Conservation (phyloP, 2,329 filamentous ascomycete genomes). For the Blastomyces parvus region DNA sequence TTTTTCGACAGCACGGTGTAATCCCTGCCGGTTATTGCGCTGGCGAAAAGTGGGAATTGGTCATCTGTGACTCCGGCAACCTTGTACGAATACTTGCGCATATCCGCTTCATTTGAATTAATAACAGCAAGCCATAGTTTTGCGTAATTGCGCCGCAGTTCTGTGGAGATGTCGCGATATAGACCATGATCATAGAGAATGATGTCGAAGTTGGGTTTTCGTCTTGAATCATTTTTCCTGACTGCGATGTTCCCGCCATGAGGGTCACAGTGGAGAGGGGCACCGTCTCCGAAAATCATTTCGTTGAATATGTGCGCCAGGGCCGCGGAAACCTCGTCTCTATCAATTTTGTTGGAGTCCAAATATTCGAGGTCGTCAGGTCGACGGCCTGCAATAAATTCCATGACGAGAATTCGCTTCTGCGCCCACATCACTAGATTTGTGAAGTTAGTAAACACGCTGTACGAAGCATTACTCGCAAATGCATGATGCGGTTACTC, state of each 20-base stretch:
- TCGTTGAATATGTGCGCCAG: slow-evolving; percentile 94
- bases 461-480: background rate
- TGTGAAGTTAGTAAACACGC: background rate
- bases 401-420: slow-evolving; percentile 88
- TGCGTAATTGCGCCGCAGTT: slow-evolving; percentile 75
- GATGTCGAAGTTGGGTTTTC: slow-evolving; percentile 74
- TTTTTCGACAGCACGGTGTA: slow-evolving; percentile 62
- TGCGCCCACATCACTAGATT: slow-evolving; percentile 69
- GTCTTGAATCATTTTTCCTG: slow-evolving; percentile 57
- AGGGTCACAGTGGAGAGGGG: slow-evolving; percentile 90
- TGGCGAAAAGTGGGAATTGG: slow-evolving; percentile 90
- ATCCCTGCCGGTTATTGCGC: slow-evolving; percentile 90
- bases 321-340: slow-evolving; percentile 88
- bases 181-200: slow-evolving; percentile 95
- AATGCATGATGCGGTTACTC: slow-evolving; percentile 6
- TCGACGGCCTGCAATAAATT: slow-evolving; percentile 74
- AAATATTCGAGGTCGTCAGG: slow-evolving; percentile 84
- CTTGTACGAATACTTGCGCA: slow-evolving; percentile 81
- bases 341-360: slow-evolving; percentile 76
- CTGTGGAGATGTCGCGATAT: slow-evolving; percentile 79
- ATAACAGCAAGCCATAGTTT: slow-evolving; percentile 97
- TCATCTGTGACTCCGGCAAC: slow-evolving; percentile 82
- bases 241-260: slow-evolving; percentile 95
- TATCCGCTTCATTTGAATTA: slow-evolving; percentile 71
- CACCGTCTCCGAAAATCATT: slow-evolving; percentile 91